A percentile compares a stretch with the other conserved stretches of the same genome.
These are phyloP conservation scores for Elsinoe australis DNA, from an alignment of 2,329 filamentous ascomycete species.

Conservation along the genomic window DNA sequence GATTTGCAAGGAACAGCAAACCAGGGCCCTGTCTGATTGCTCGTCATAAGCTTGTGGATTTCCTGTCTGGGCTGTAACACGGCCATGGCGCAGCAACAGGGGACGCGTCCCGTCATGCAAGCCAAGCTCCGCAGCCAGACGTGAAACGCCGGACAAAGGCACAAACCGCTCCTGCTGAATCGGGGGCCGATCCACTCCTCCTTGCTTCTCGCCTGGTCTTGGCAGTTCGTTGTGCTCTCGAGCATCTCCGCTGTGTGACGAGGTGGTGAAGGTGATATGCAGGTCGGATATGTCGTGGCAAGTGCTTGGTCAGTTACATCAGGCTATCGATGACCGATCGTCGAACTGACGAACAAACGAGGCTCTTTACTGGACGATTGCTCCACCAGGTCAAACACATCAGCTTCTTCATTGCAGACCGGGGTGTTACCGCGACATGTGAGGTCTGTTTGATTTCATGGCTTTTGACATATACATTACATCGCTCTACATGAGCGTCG, in stretches of 20 bases:
- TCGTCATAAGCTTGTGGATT: slow-evolving; percentile 11
- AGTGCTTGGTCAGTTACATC: no score
- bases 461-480: slow-evolving; percentile 7
- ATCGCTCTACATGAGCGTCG: slow-evolving; percentile 7
- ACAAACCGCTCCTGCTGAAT: slow-evolving; percentile 12
- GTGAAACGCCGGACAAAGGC: slow-evolving; percentile 9
- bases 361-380: background rate
- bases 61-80: background rate
- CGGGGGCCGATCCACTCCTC: slow-evolving; percentile 2
- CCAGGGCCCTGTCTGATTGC: background rate
- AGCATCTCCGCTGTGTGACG: background rate
- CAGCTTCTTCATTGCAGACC: no score
- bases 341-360: background rate
- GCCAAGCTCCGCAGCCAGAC: no score
- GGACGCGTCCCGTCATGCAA: no score
- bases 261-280: background rate
- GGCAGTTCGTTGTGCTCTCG: background rate
- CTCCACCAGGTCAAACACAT: background rate
- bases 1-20: background rate
- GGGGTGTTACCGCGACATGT: no score
- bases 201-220: background rate
- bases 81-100: slow-evolving; percentile 13
- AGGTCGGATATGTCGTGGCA: background rate
- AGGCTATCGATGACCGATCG: background rate
- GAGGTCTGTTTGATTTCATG: no score